These are phyloP conservation scores for Eragrostis nindensis DNA, from an alignment of 176 grass and related monocot genomes.

Conservation along the genomic window DNA sequence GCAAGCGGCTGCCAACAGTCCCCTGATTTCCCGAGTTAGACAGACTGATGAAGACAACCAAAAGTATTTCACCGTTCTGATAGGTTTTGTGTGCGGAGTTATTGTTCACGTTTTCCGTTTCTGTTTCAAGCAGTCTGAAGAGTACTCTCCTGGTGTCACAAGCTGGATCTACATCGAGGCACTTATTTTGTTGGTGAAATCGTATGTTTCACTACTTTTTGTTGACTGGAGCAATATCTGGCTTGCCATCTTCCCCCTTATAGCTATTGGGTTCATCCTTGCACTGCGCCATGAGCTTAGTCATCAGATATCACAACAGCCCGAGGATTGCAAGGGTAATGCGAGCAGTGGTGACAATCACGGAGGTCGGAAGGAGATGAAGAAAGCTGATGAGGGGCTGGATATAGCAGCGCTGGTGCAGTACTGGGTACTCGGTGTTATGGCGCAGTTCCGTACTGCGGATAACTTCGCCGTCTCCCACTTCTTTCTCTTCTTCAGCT, in stretches of 20 bases:
- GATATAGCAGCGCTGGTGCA: neutral
- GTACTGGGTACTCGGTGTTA: neutral
- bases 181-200: neutral
- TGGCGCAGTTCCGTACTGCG: neutral
- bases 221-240: neutral
- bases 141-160: neutral
- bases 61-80: too few species aligned
- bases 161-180: slow-evolving; percentile 1
- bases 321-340: neutral
- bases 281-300: neutral
- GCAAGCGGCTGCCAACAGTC: neutral
- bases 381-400: neutral
- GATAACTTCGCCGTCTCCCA: neutral
- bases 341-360: neutral
- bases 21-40: neutral
- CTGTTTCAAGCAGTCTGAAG: neutral
- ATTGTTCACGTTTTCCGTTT: too few species aligned
- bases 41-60: neutral
- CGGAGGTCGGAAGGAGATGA: neutral
- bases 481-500: slow-evolving; percentile 43
- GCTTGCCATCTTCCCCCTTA: neutral
- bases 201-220: neutral
- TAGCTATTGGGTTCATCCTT: slow-evolving; percentile 3
- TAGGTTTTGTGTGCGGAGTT: too few species aligned
- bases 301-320: neutral